phyloP scores from a whole-genome alignment of 257 asterid genomes.

The Nicotiana sylvestris region DNA sequence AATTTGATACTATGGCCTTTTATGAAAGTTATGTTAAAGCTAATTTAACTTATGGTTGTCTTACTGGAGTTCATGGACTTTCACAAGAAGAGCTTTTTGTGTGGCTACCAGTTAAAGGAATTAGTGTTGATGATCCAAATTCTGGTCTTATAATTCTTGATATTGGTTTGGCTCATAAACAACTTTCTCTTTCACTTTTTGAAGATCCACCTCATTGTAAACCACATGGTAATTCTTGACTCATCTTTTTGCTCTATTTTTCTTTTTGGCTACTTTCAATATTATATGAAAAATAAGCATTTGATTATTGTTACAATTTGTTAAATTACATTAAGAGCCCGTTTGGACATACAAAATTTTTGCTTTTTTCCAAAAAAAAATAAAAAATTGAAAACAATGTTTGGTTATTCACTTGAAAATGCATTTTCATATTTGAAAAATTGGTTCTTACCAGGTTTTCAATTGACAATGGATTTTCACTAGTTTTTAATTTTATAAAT shows the following conservation, averaged over 20 bases:
- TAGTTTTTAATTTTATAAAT: too few relatives aligned
- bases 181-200: conserved; percentile 45
- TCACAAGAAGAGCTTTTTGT: conserved; percentile 48
- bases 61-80: conserved; percentile 44
- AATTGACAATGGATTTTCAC: too few relatives aligned
- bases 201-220: conserved; percentile 49
- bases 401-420: too few relatives aligned
- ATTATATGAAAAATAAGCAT: background rate
- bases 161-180: conserved; percentile 49
- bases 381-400: too few relatives aligned
- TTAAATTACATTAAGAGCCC: too few relatives aligned
- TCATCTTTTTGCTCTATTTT: background rate
- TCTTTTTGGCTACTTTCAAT: too few relatives aligned
- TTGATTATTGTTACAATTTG: too few relatives aligned
- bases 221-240: background rate
- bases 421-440: too few relatives aligned
- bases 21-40: conserved; percentile 42
- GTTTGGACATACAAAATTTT: too few relatives aligned
- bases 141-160: conserved; percentile 47
- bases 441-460: too few relatives aligned
- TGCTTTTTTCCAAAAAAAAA: too few relatives aligned
- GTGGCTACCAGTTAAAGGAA: conserved; percentile 49
- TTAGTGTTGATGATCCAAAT: conserved; percentile 46
- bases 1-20: conserved; percentile 44
- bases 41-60: conserved; percentile 32